These are phyloP conservation scores for Ustilago sp. DNA, from an alignment of 1,284 basidiomycete genomes.

Conservation along the genomic window DNA sequence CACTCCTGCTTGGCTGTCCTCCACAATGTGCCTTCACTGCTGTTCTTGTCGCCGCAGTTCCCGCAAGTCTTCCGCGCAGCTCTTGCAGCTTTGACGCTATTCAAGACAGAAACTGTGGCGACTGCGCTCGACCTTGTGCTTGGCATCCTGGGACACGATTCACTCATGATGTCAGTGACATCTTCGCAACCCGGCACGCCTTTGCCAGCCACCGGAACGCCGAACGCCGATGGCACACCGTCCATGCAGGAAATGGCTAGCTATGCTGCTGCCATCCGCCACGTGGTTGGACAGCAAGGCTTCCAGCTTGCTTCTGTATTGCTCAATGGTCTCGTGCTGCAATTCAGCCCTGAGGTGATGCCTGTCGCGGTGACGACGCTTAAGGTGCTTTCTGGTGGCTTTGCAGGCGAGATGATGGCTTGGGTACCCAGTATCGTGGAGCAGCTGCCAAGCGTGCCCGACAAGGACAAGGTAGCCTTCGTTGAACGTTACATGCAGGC, in stretches of 20 bases:
- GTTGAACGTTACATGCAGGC: conserved; percentile 71
- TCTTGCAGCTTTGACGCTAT: conserved; percentile 51
- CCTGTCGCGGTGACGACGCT: conserved; percentile 82
- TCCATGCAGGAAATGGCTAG: conserved; percentile 74
- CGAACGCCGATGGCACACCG: conserved; percentile 64
- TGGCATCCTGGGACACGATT: conserved; percentile 77
- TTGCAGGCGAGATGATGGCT: conserved; percentile 77
- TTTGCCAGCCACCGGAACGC: conserved; percentile 17
- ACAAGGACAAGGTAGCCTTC: conserved; percentile 80
- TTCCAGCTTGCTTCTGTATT: conserved; percentile 79
- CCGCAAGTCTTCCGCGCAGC: conserved; percentile 70
- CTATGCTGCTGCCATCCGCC: conserved; percentile 78
- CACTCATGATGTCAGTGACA: conserved; percentile 53
- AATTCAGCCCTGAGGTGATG: conserved; percentile 86
- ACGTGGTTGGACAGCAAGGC: conserved; percentile 80
- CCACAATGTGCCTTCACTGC: conserved; percentile 78
- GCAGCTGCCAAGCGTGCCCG: conserved; percentile 78
- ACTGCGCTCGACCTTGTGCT: conserved; percentile 84
- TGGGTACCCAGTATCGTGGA: conserved; percentile 82
- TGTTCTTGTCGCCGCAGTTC: conserved; percentile 72
- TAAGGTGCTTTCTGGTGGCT: conserved; percentile 77
- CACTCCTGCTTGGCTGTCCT: conserved; percentile 82
- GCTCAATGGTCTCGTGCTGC: conserved; percentile 78
- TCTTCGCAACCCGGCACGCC: conserved; percentile 40
- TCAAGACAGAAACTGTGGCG: conserved; percentile 79